Percentiles rank a stretch among this genome's conserved stretches.
Evolutionary conservation across 176 grass and related monocot species (phyloP).

Genomic region (Rhynchospora breviuscula): DNA sequence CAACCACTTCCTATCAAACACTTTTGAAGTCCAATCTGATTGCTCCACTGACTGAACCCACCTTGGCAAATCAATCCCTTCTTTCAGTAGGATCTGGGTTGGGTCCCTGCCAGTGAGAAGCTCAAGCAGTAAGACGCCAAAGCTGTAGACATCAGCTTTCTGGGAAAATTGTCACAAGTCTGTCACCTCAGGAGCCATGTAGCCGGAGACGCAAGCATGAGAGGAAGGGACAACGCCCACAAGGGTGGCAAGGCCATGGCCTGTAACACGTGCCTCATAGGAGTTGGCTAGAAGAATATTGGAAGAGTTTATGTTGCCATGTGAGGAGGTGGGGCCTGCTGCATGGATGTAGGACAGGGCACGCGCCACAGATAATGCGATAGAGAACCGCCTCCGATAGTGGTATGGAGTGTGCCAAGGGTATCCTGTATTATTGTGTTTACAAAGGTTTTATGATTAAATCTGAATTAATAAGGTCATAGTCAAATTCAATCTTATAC

Average conservation of each 20-base stretch:
- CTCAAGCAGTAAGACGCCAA: conserved; percentile 54
- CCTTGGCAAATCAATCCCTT: conserved; percentile 59
- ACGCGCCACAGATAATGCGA: conserved; percentile 51
- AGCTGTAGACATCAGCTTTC: conserved; percentile 42
- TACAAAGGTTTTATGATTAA: too few species aligned
- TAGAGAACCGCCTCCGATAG: conserved; percentile 59
- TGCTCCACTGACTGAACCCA: conserved; percentile 74
- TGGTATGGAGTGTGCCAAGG: conserved; percentile 53
- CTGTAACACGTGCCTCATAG: conserved; percentile 64
- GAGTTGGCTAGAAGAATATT: conserved; percentile 79
- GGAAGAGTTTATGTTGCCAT: conserved; percentile 92
- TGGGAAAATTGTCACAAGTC: conserved; percentile 53
- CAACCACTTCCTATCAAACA: conserved; percentile 80
- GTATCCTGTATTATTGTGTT: not conserved
- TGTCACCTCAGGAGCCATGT: conserved; percentile 77
- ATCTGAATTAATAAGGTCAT: too few species aligned
- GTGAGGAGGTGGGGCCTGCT: conserved; percentile 43
- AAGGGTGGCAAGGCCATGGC: conserved; percentile 71
- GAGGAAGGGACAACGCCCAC: conserved; percentile 42
- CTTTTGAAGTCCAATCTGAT: conserved; percentile 76
- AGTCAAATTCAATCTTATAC: too few species aligned
- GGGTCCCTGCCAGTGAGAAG: conserved; percentile 82
- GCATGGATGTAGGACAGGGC: conserved; percentile 69
- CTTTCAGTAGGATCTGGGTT: conserved; percentile 69
- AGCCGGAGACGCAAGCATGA: conserved; percentile 45